Evolutionary conservation across 1,139 yeast genomes (phyloP), one percentile per base, ranked within the genome.

Genomic region (Geotrichum fermentans): DNA sequence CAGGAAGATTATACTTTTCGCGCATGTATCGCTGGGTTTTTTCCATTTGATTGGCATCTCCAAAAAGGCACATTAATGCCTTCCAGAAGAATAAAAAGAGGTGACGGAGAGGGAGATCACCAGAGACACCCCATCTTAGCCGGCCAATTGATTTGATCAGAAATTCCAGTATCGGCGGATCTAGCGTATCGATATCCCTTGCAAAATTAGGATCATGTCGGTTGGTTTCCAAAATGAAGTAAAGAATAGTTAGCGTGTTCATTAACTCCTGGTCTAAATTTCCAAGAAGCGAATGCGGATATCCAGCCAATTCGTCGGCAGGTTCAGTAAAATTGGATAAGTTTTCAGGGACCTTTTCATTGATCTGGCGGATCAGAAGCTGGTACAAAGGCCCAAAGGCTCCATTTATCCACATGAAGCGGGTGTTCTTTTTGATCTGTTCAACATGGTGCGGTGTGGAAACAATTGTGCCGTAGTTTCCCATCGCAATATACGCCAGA

Each of bases 11-110:
- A 55, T 75, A 77, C 37, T 69, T 65, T n/a, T 65, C 54, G 17
- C 73, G 66, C 28, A 84, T 66, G 55, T 72, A 78, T 1, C 66
- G 62, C 56, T 85, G 83, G 20, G 82, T 73, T n/a, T 66, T 55
- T 13, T 66, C 58, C 22, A 80, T 59, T 5, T 71, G 66, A 0
- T 63, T 55, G 1, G 72, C 58, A 52, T 73, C 82, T 0, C 97
- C 97, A 70, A 89, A 78, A 53, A 81, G 79, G 7, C 82, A 65
- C 4, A 82, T 59, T 1, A 87, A 60, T 13, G 82, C 62, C 57
- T 84, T 83, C 71, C 84, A 78, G 1, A 80, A 58, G 1, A 88
- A 56, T 32, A 75, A 60, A 1, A 84, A 52, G 16, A 65, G 46
- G 46, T 63, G 79, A 56, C 95, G 69, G 18, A 78, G 65, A 0